Base-by-base conservation (phyloP, 2,329 filamentous ascomycete genomes). In the Pestalotiopsis sp. region DNA sequence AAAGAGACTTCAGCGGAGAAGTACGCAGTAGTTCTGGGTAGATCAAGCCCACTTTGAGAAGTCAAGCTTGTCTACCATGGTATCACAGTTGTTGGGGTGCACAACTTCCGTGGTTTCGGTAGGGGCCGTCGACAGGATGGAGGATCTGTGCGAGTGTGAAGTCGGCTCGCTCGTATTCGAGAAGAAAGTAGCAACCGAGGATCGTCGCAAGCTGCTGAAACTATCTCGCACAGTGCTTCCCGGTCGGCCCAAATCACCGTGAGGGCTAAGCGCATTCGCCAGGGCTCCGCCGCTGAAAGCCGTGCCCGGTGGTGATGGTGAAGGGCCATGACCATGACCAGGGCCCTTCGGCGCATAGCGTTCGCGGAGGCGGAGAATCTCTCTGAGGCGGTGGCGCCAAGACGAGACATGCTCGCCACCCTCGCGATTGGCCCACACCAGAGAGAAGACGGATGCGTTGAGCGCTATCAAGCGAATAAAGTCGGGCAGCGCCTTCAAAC, bases 371-470 rank as follows among this genome's bases (percentile, higher is more conserved):
- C 90, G 88, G 77, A 92, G 92, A 77, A 99, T 97, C 78, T 95
- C 93, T 63, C 92, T 89, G 13, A 98, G 87, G 63, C 96, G 90
- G 74, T 92, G 93, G 69, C 94, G 90, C 96, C 96, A 98, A 9
- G 93, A 93, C 12, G 94, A 96, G 38, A 96, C 87, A 76, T 97
- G 91, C 78, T 97, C 94, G 68, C 92, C 92, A 5, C 91, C 92
- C 71, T 92, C 88, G 61, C 90, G 87, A 75, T 89, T 90, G 61
- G 89, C 88, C 94, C 95, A 98, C n/a, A 98, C 95, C 59, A 92
- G 88, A 1, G 93, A 94, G 79, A 98, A 98, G 9, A 98, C 93
- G 14, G 93, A 97, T 0, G 96, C 95, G 76, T 98, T 98, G 71
- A 99, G 88, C 0, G 95, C 94, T 20, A 98, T 85, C 61, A 97